These are phyloP conservation scores for Imleria badia DNA, from an alignment of 768 basidiomycete genomes.

Conservation along the genomic window DNA sequence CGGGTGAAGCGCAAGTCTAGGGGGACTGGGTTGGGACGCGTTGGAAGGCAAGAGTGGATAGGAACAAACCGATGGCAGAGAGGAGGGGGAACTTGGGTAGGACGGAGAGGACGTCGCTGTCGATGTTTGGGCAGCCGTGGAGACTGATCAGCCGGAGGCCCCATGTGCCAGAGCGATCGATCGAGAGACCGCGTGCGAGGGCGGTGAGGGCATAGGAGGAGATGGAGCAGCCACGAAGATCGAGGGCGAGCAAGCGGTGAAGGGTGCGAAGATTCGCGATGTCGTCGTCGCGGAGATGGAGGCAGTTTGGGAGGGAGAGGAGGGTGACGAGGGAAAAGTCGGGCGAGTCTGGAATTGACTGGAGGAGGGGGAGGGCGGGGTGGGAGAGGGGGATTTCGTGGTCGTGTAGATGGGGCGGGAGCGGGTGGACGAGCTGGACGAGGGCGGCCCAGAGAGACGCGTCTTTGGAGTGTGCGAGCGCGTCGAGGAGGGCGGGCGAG, in stretches of 20 bases:
- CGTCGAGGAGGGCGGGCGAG: constrained; percentile 44
- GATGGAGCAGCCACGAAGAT: constrained; percentile 54
- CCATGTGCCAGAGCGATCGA: constrained; percentile 46
- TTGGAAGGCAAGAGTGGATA: not conserved
- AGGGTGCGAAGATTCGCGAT: constrained; percentile 51
- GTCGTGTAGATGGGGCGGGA: constrained; percentile 41
- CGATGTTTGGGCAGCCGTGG: constrained; percentile 50
- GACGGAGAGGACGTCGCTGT: constrained; percentile 40
- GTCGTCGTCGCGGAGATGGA: constrained; percentile 57
- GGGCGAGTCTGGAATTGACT: constrained; percentile 50
- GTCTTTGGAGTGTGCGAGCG: constrained; percentile 38
- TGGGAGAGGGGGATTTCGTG: constrained; percentile 55
- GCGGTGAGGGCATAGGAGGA: constrained; percentile 51
- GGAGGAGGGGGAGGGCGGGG: constrained; percentile 53
- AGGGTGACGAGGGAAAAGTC: constrained; percentile 66
- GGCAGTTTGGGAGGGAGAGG: constrained; percentile 56
- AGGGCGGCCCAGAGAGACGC: constrained; percentile 64
- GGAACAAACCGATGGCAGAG: constrained; percentile 54
- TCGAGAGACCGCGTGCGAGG: constrained; percentile 50
- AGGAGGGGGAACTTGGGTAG: constrained; percentile 57
- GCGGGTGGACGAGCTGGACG: constrained; percentile 54
- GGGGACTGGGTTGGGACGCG: not conserved
- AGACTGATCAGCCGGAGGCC: constrained; percentile 58
- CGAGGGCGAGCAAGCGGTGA: constrained; percentile 59
- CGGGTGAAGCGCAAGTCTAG: constrained; percentile 52